Conservation (phyloP, 148 eudicot species). For the Cornus suecica region DNA sequence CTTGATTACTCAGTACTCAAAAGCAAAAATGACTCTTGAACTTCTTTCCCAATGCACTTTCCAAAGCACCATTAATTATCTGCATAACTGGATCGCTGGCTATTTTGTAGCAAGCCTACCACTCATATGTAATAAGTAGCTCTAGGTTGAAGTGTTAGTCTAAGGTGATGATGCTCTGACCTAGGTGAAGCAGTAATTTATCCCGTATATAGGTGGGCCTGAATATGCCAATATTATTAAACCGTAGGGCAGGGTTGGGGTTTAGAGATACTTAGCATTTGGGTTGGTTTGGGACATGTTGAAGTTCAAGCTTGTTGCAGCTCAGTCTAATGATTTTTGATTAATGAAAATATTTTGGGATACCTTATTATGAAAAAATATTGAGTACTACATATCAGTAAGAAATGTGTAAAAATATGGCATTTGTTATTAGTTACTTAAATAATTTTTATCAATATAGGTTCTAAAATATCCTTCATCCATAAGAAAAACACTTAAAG, state of each 20-base stretch:
- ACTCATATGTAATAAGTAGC: too few species aligned
- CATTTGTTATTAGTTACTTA: neutral
- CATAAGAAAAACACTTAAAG: too few species aligned
- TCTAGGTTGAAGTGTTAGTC: neutral
- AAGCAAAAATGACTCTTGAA: too few species aligned
- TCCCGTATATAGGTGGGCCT: neutral
- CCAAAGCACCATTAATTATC: too few species aligned
- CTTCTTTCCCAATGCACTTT: too few species aligned
- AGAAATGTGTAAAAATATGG: neutral
- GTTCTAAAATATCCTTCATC: too few species aligned
- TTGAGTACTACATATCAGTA: neutral
- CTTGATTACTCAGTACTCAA: too few species aligned
- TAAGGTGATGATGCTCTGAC: constrained; percentile 3
- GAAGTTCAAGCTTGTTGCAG: neutral
- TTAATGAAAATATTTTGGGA: neutral
- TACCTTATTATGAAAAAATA: neutral
- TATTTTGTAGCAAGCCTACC: too few species aligned
- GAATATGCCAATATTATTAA: neutral
- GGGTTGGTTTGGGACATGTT: neutral
- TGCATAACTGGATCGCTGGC: too few species aligned
- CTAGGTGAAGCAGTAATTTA: neutral
- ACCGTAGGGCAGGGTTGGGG: neutral
- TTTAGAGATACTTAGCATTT: neutral
- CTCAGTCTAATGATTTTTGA: neutral
- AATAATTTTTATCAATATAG: too few species aligned